These are phyloP conservation scores for Colletotrichum phormii DNA, from an alignment of 2,329 filamentous ascomycete genomes.

Conservation along the genomic window DNA sequence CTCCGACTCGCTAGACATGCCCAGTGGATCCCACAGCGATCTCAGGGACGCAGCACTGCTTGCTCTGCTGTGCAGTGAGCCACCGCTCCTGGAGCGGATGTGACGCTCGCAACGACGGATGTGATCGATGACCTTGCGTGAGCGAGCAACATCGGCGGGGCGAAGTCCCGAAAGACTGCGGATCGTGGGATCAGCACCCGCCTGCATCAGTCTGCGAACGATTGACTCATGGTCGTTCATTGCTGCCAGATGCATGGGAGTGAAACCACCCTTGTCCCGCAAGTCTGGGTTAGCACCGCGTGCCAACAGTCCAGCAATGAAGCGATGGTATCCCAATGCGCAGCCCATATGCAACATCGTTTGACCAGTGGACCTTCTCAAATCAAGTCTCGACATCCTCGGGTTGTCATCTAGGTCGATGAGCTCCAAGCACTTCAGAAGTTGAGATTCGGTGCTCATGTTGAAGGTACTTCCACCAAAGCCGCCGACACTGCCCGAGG, in stretches of 20 bases:
- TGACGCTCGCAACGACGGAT: conserved; percentile 72
- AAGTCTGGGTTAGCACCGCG: conserved; percentile 82
- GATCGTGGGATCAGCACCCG: conserved; percentile 78
- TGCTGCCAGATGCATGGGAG: conserved; percentile 83
- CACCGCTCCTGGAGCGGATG: conserved; percentile 74
- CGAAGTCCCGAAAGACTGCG: conserved; percentile 78
- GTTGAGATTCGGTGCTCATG: conserved; percentile 67
- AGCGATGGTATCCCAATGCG: conserved; percentile 78
- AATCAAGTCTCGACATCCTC: conserved; percentile 74
- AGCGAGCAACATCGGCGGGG: conserved; percentile 77
- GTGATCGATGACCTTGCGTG: conserved; percentile 71
- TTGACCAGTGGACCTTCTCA: conserved; percentile 74
- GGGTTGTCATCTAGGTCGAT: conserved; percentile 83
- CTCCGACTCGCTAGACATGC: conserved; percentile 54
- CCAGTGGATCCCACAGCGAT: conserved; percentile 72
- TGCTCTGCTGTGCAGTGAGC: conserved; percentile 67
- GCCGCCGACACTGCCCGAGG: conserved; percentile 46
- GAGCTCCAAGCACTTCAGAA: conserved; percentile 81
- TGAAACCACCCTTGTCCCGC: conserved; percentile 83
- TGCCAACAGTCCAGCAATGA: conserved; percentile 81
- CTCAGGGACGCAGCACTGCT: conserved; percentile 76
- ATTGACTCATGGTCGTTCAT: conserved; percentile 82
- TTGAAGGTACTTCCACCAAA: conserved; percentile 58
- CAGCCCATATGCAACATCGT: conserved; percentile 85
- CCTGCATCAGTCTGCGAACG: conserved; percentile 78